A percentile compares a stretch with the other conserved stretches of the same genome.
phyloP scores from a whole-genome alignment of 2,329 filamentous ascomycete species.

The Didymella pomorum region DNA sequence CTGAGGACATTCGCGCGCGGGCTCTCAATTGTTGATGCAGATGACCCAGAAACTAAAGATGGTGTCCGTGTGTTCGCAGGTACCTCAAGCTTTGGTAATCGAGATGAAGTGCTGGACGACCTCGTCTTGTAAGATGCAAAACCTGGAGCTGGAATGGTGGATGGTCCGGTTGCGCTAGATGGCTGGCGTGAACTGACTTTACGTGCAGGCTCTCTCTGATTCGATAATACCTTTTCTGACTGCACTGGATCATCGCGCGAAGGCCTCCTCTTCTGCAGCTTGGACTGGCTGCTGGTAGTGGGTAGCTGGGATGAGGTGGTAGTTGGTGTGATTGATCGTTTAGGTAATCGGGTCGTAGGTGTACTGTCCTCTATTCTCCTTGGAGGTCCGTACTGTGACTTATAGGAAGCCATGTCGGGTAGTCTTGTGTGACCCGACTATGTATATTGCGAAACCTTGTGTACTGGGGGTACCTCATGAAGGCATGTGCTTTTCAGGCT shows the following conservation, averaged over 20 bases:
- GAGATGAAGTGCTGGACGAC: constrained; percentile 40
- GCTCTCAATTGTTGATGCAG: constrained; percentile 56
- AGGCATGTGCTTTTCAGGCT: constrained; percentile 46
- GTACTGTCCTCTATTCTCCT: constrained; percentile 45
- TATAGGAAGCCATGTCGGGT: constrained; percentile 54
- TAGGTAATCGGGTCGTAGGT: constrained; percentile 47
- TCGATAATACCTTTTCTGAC: constrained; percentile 26
- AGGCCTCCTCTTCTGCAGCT: constrained; percentile 48
- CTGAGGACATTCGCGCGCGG: constrained; percentile 55
- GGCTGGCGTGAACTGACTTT: constrained; percentile 35
- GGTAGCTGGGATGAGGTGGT: constrained; percentile 40
- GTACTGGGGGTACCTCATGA: constrained; percentile 52
- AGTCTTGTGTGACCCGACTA: constrained; percentile 47
- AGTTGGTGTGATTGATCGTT: constrained; percentile 48
- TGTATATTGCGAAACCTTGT: constrained; percentile 45
- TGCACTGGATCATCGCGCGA: constrained; percentile 43
- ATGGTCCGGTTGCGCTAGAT: constrained; percentile 34
- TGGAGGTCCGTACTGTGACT: constrained; percentile 48
- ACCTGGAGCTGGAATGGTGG: constrained; percentile 28
- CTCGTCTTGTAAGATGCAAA: constrained; percentile 32
- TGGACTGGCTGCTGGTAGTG: constrained; percentile 38
- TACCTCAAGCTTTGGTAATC: constrained; percentile 49
- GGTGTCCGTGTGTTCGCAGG: constrained; percentile 52
- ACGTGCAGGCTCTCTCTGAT: constrained; percentile 31
- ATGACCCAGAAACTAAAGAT: constrained; percentile 59